phyloP scores from a whole-genome alignment of 2,329 filamentous ascomycete genomes.

The Sclerotinia nivalis region DNA sequence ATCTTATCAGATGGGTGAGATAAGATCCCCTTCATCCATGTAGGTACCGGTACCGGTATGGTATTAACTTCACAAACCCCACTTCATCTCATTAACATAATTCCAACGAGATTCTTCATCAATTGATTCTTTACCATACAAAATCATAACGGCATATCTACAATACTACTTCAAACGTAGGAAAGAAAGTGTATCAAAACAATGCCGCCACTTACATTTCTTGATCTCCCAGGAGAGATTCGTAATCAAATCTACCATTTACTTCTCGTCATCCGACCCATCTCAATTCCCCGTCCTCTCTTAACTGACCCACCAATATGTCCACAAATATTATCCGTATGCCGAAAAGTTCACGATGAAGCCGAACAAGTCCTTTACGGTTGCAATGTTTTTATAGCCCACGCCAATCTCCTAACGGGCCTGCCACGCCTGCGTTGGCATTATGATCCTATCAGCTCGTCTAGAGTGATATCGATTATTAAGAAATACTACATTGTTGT shows the following conservation, averaged over 20 bases:
- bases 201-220: conserved; percentile 32
- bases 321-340: conserved; percentile 34
- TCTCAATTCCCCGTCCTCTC: conserved; percentile 29
- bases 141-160: not conserved
- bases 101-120: not conserved
- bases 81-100: not conserved
- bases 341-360: conserved; percentile 34
- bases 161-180: not conserved
- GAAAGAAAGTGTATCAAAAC: not conserved
- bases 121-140: too few species aligned
- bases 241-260: conserved; percentile 56
- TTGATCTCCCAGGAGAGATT: conserved; percentile 58
- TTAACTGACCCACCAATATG: conserved; percentile 39
- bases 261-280: conserved; percentile 36
- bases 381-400: conserved; percentile 52
- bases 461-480: conserved; percentile 43
- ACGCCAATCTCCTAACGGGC: conserved; percentile 47
- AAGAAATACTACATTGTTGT: conserved; percentile 48
- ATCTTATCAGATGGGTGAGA: too few species aligned
- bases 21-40: too few species aligned
- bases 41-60: too few species aligned
- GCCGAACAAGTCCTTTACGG: conserved; percentile 48
- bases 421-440: conserved; percentile 47
- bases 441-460: conserved; percentile 42
- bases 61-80: too few species aligned